Conservation (phyloP, 305 asterid genomes). For the Lippia alba region DNA sequence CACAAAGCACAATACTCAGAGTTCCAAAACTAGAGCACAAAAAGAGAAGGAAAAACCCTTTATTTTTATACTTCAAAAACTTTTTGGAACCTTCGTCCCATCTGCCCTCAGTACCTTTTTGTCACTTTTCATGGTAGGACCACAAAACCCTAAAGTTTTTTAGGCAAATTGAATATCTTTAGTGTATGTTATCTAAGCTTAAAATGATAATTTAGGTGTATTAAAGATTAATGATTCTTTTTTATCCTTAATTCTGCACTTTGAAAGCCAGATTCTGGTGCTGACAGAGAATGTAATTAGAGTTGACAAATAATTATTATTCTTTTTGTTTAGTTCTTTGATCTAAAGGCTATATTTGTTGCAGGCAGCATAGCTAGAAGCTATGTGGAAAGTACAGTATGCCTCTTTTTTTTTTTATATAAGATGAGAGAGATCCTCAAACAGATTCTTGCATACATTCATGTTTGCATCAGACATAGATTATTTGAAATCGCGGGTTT, state of each 20-base stretch:
- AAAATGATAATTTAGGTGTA: slow-evolving; percentile 29
- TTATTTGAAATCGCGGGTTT: slow-evolving; percentile 11
- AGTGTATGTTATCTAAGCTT: slow-evolving; percentile 26
- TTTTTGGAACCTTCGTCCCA: slow-evolving; percentile 61
- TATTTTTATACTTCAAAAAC: slow-evolving; percentile 44
- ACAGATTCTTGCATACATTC: slow-evolving; percentile 16
- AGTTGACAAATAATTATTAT: slow-evolving; percentile 4
- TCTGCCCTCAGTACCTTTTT: slow-evolving; percentile 44
- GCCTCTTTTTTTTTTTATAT: slow-evolving; percentile 6
- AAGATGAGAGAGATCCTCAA: slow-evolving; percentile 12
- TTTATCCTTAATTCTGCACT: slow-evolving; percentile 17
- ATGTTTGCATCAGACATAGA: slow-evolving; percentile 15
- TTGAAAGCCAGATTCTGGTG: slow-evolving; percentile 24
- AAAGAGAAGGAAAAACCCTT: slow-evolving; percentile 36
- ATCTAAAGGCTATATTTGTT: slow-evolving; percentile 30
- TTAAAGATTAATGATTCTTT: slow-evolving; percentile 27
- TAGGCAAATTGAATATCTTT: slow-evolving; percentile 28
- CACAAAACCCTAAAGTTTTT: slow-evolving; percentile 21
- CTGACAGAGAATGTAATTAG: slow-evolving; percentile 33
- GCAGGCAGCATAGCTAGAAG: slow-evolving; percentile 2
- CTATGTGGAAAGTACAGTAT: slow-evolving; percentile 20
- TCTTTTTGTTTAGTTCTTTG: not conserved
- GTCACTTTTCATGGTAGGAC: slow-evolving; percentile 38
- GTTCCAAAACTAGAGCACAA: slow-evolving; percentile 56
- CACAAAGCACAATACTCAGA: slow-evolving; percentile 79